Base-by-base conservation (phyloP, 345 rosid species). In the Geranium rotundifolium region DNA sequence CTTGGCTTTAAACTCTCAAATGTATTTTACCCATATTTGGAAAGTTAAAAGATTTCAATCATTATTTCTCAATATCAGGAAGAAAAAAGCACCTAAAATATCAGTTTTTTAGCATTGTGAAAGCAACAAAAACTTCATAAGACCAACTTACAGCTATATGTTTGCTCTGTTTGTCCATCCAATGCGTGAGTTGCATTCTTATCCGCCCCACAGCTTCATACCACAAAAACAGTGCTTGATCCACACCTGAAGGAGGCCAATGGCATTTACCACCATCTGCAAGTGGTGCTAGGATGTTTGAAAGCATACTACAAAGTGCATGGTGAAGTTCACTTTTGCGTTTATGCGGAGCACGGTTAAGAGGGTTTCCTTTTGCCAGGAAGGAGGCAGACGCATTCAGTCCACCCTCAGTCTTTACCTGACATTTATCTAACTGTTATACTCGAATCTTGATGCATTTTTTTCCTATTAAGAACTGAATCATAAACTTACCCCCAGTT, bases 161-260 rank as follows among this genome's bases (percentile, higher is more conserved):
- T 75, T 93, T 93, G 81, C 95, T 93, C 78, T 93, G 99, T 78
- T 88, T 93, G 67, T 93, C 99, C 97, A 93, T 85, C 99, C 99
- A 93, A 71, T 84, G 83, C 63, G 85, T 74, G 67, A 90, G 97
- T 67, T 82, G 86, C 68, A 66, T 79, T 72, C 96, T 86, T 68
- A 93, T 87, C 67, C 90, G 90, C 65, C 91, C 95, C 67, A 93
- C 97, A 66, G 99, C 97, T 67, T 93, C 99, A 75, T 84, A 86
- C 97, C 99, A 93, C 67, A 93, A 75, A 46, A 85, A 79, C 65
- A 93, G 86, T 27, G 98, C 97, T 77, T 86, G 86, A 67, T 89
- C 95, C 60, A 89, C 91, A 66, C 89, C 95, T 64, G 78, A 76
- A 70, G 99, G 99, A 56, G 99, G 99, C 99, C 99, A 93, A 65